phyloP scores from a whole-genome alignment of 345 rosid species.

The Nephelium lappaceum region DNA sequence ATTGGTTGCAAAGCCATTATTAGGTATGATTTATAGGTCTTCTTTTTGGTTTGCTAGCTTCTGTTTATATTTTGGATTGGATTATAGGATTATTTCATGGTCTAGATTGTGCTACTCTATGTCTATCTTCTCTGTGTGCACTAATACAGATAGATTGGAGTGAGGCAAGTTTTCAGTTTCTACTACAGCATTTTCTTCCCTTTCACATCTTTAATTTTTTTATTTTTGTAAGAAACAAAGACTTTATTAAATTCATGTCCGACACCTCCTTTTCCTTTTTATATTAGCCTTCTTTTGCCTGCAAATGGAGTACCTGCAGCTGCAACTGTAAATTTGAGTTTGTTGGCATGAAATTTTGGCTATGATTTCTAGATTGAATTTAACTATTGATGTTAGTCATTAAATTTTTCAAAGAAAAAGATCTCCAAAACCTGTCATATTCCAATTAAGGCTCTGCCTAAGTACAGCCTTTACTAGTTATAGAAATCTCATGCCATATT shows the following conservation, averaged over 20 bases:
- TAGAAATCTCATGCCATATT: slow-evolving; percentile 13
- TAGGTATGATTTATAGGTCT: slow-evolving; percentile 42
- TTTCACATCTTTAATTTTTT: not conserved
- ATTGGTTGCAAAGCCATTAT: slow-evolving; percentile 86
- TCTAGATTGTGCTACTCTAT: not conserved
- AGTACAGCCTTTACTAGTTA: not conserved
- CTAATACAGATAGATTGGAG: not conserved
- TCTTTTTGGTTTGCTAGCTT: not conserved
- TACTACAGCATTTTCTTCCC: not conserved
- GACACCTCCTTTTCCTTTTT: not conserved
- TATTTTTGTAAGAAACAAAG: no score
- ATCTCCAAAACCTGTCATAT: not conserved
- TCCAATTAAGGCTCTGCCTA: not conserved
- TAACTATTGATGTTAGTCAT: not conserved
- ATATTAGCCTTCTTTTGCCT: not conserved
- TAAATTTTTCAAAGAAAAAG: not conserved
- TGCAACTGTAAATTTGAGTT: not conserved
- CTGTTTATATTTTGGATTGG: not conserved
- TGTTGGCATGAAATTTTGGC: not conserved
- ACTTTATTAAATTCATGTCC: not conserved
- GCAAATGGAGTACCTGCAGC: not conserved
- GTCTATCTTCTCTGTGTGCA: not conserved
- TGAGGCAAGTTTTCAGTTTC: not conserved
- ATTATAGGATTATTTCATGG: not conserved
- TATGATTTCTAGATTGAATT: not conserved